These are phyloP conservation scores for Hura crepitans DNA, from an alignment of 441 rosid species.

Conservation along the genomic window DNA sequence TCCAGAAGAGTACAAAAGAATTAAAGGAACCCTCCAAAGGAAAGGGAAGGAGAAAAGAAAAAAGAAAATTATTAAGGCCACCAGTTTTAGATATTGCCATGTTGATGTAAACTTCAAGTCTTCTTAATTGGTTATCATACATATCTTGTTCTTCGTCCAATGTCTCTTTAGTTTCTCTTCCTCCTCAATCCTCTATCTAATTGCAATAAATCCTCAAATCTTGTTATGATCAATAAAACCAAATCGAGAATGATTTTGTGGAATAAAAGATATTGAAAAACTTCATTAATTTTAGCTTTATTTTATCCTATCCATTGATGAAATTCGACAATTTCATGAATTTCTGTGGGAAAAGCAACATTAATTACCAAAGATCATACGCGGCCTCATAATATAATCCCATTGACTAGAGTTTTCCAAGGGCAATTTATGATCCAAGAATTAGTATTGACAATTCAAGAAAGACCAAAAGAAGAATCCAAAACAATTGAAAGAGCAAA, in stretches of 20 bases:
- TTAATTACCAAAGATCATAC: slow-evolving; percentile 1
- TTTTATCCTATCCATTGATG: background rate
- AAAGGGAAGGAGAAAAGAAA: background rate
- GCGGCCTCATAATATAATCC: background rate
- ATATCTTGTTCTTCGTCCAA: background rate
- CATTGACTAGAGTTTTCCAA: background rate
- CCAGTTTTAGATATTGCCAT: background rate
- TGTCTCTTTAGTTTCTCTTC: background rate
- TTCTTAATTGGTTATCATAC: background rate
- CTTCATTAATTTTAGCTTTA: background rate
- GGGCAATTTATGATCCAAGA: background rate
- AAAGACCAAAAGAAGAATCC: background rate
- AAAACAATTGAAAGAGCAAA: background rate
- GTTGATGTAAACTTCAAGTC: slow-evolving; percentile 2
- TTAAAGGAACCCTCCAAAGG: background rate
- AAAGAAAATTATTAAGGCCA: slow-evolving; percentile 3
- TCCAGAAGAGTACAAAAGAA: background rate
- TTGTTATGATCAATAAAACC: too few relatives aligned
- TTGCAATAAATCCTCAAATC: too few relatives aligned
- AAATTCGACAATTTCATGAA: background rate
- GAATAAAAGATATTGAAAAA: background rate
- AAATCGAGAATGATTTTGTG: background rate
- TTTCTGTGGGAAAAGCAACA: background rate
- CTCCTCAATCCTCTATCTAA: background rate
- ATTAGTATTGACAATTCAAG: background rate